These are phyloP conservation scores for Cordyceps pruinosa DNA, from an alignment of 2,329 filamentous ascomycete genomes.

Conservation along the genomic window DNA sequence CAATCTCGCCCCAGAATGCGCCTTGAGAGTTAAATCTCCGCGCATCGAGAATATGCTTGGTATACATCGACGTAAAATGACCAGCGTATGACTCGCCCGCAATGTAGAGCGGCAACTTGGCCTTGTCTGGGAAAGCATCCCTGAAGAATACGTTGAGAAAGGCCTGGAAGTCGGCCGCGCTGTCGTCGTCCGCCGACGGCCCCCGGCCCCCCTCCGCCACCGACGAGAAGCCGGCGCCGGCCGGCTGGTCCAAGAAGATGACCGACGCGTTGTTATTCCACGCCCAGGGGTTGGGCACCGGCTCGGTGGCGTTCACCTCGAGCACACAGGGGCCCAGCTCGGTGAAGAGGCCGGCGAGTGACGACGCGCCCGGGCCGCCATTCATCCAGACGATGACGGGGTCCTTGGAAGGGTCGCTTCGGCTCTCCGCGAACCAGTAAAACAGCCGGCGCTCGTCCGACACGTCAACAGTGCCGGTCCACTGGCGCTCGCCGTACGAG, in stretches of 20 bases:
- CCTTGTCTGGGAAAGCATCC: slow-evolving; percentile 35
- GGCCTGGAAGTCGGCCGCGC: slow-evolving; percentile 39
- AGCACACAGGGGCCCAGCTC: slow-evolving; percentile 17
- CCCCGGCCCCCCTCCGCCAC: slow-evolving; percentile 17
- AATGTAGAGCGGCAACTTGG: slow-evolving; percentile 33
- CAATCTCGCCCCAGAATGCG: slow-evolving; percentile 13
- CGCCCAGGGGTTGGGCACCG: slow-evolving; percentile 14
- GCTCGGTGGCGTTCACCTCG: slow-evolving; percentile 11
- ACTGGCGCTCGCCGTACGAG: slow-evolving; percentile 6
- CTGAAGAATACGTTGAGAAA: slow-evolving; percentile 39
- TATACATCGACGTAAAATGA: slow-evolving; percentile 34
- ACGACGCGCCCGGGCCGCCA: slow-evolving; percentile 86
- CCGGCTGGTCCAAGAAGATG: slow-evolving; percentile 41
- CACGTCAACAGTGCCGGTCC: slow-evolving; percentile 11
- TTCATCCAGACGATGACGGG: slow-evolving; percentile 85
- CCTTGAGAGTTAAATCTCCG: slow-evolving; percentile 1
- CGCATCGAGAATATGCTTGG: slow-evolving; percentile 13
- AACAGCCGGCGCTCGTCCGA: slow-evolving; percentile 6
- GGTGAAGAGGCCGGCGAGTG: slow-evolving; percentile 29
- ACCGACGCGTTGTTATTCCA: slow-evolving; percentile 24
- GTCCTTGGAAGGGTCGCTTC: slow-evolving; percentile 86
- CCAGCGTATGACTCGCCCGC: slow-evolving; percentile 63
- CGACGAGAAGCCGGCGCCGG: slow-evolving; percentile 52
- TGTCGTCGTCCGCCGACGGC: slow-evolving; percentile 33
- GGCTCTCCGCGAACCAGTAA: slow-evolving; percentile 80